These are phyloP conservation scores for Magnolia changhungtana DNA, from an alignment of 164 flowering plant genomes.

Conservation along the genomic window DNA sequence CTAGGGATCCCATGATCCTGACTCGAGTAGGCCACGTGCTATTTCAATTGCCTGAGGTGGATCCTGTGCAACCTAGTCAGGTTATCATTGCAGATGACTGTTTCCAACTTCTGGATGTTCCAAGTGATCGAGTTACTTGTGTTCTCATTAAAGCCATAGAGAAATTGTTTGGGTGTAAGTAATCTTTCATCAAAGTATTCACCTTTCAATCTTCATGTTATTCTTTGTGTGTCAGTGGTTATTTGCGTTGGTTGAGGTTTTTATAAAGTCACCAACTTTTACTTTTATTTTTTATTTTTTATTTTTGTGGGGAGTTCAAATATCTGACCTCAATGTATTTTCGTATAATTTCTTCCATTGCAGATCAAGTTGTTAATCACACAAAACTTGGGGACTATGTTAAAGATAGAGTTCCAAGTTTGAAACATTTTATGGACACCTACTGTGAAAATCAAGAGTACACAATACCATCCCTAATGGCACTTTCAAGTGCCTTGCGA, in stretches of 20 bases:
- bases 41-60: conserved; percentile 34
- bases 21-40: conserved; percentile 65
- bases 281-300: not conserved
- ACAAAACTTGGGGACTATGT: conserved; percentile 60
- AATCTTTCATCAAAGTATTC: not conserved
- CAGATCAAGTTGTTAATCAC: conserved; percentile 53
- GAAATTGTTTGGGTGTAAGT: conserved; percentile 71
- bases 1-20: conserved; percentile 66
- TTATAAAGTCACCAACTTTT: not conserved
- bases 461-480: conserved; percentile 62
- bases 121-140: conserved; percentile 40
- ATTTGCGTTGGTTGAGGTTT: not conserved
- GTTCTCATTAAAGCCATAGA: conserved; percentile 48
- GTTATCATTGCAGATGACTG: conserved; percentile 79
- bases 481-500: conserved; percentile 73
- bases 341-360: conserved; percentile 6
- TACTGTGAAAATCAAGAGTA: conserved; percentile 31
- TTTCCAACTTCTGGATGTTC: conserved; percentile 60
- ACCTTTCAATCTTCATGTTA: not conserved
- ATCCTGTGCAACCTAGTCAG: conserved; percentile 35
- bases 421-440: conserved; percentile 48
- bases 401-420: conserved; percentile 59
- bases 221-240: not conserved
- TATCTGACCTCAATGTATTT: not conserved
- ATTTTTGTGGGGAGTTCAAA: not conserved